phyloP scores from a whole-genome alignment of 2,329 filamentous ascomycete genomes.

The Colletotrichum scovillei region DNA sequence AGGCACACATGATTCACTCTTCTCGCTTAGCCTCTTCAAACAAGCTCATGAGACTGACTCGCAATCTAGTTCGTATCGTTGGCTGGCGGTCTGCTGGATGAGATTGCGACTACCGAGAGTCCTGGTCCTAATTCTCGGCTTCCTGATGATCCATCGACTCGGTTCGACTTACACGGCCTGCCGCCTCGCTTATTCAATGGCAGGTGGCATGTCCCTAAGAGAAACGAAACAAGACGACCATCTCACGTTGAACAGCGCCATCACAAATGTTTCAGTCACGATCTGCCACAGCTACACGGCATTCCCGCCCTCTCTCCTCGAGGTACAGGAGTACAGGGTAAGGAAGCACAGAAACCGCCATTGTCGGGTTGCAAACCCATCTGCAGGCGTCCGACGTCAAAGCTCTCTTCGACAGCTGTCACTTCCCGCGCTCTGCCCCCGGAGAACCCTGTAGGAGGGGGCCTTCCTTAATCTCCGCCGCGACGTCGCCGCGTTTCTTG shows the following conservation, averaged over 20 bases:
- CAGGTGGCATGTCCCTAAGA: neutral
- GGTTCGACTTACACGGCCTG: neutral
- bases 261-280: slow-evolving; percentile 20
- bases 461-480: slow-evolving; percentile 23
- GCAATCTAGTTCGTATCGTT: neutral
- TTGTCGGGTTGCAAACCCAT: neutral
- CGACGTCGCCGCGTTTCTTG: neutral
- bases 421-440: slow-evolving; percentile 1
- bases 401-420: slow-evolving; percentile 24
- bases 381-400: slow-evolving; percentile 30
- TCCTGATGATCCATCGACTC: neutral
- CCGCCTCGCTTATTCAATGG: neutral
- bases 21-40: neutral
- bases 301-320: slow-evolving; percentile 4
- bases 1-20: neutral
- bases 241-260: slow-evolving; percentile 12
- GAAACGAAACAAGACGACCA: slow-evolving; percentile 1
- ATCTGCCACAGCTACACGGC: slow-evolving; percentile 14
- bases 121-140: neutral
- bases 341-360: slow-evolving; percentile 1
- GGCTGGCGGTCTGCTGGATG: neutral
- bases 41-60: neutral
- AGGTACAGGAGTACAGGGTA: neutral
- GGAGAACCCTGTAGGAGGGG: slow-evolving; percentile 23
- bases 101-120: neutral